phyloP scores from a whole-genome alignment of 2,329 filamentous ascomycete species.

The Colletotrichum orbiculare region DNA sequence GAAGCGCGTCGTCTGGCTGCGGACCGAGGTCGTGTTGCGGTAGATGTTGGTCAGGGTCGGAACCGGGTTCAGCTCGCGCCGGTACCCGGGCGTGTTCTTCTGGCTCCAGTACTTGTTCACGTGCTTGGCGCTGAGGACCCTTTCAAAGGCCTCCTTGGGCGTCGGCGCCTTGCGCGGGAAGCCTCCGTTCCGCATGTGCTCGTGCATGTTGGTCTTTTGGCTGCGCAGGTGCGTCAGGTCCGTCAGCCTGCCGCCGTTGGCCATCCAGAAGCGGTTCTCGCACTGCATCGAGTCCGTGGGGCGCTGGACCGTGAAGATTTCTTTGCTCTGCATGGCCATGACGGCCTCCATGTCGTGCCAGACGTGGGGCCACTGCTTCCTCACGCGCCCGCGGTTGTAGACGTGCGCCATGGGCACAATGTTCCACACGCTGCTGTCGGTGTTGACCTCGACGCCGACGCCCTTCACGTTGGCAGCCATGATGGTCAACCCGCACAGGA shows the following conservation, averaged over 20 bases:
- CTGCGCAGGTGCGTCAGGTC: background rate
- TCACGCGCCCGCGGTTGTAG: conserved; percentile 1
- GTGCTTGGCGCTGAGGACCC: background rate
- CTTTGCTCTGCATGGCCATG: conserved; percentile 1
- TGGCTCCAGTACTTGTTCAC: background rate
- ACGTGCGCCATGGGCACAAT: conserved; percentile 6
- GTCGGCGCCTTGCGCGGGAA: background rate
- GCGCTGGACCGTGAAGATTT: background rate
- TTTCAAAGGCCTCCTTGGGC: background rate
- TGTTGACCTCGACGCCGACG: background rate
- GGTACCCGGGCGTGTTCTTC: background rate
- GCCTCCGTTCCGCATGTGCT: background rate
- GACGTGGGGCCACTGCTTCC: background rate
- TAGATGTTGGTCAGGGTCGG: background rate
- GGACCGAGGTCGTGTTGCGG: background rate
- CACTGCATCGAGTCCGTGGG: background rate
- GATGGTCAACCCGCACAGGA: background rate
- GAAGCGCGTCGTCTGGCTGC: background rate
- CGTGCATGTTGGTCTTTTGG: background rate
- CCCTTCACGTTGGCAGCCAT: background rate
- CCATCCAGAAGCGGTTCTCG: conserved; percentile 1
- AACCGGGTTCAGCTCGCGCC: conserved; percentile 1
- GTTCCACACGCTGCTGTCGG: background rate
- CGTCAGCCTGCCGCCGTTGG: background rate
- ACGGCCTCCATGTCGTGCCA: conserved; percentile 9